Evolutionary conservation across 805 yeast genomes (phyloP).

Genomic region (Kluyveromyces starmeri): DNA sequence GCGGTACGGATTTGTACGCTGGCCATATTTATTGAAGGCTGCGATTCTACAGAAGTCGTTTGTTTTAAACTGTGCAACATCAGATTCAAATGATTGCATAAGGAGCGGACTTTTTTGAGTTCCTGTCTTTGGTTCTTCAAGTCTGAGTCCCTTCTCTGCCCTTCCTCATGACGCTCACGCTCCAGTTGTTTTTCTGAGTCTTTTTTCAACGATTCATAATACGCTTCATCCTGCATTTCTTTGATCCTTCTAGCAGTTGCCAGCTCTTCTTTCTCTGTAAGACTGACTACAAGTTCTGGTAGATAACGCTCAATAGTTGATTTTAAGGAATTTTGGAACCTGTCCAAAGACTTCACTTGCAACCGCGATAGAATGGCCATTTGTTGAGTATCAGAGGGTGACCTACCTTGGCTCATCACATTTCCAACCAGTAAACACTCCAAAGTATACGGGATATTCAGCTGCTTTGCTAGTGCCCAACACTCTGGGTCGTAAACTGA

Average conservation of each 20-base stretch:
- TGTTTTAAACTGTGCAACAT: conserved; percentile 14
- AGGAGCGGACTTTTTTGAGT: conserved; percentile 11
- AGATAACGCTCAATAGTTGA: conserved; percentile 45
- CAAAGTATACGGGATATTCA: conserved; percentile 48
- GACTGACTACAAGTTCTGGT: conserved; percentile 51
- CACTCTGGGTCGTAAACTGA: conserved; percentile 57
- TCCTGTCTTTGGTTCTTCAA: conserved; percentile 9
- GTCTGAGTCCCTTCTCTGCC: conserved; percentile 3
- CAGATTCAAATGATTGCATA: conserved; percentile 18
- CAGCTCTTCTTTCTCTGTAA: conserved; percentile 52
- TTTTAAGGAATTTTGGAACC: conserved; percentile 31
- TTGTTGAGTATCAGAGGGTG: conserved; percentile 25
- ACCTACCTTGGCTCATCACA: conserved; percentile 40
- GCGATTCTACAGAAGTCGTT: conserved; percentile 1
- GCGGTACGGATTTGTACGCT: conserved; percentile 27
- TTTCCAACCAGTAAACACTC: conserved; percentile 44
- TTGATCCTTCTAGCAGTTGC: conserved; percentile 48
- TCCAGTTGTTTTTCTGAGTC: conserved; percentile 48
- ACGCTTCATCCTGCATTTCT: conserved; percentile 60
- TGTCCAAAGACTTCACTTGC: conserved; percentile 23
- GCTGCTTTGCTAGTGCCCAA: conserved; percentile 51
- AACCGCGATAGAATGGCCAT: conserved; percentile 29
- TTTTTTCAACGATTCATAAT: conserved; percentile 45
- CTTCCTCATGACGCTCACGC: conserved; percentile 25
- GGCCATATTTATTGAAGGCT: conserved; percentile 10